Evolutionary conservation across 164 flowering plant species (phyloP).

Genomic region (Aristolochia fimbriata): DNA sequence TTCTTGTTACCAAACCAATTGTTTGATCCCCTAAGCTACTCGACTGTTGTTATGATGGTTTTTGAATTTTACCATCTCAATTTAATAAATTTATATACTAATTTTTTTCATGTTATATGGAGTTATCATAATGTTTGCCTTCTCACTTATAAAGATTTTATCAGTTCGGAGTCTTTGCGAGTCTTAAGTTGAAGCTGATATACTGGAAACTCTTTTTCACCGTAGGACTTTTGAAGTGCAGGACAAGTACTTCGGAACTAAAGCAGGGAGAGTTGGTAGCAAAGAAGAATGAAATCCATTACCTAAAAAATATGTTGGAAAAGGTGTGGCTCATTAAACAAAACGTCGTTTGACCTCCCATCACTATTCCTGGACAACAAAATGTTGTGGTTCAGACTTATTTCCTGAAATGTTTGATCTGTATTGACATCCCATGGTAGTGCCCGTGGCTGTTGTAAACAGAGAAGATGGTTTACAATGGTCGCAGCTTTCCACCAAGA

Average conservation of each 20-base stretch:
- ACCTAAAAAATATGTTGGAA: constrained; percentile 29
- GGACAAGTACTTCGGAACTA: constrained; percentile 40
- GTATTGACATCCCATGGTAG: too few relatives aligned
- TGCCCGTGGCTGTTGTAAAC: neutral
- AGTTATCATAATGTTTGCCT: neutral
- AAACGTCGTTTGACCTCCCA: neutral
- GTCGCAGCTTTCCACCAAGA: neutral
- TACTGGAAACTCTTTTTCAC: neutral
- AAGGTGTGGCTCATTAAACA: constrained; percentile 20
- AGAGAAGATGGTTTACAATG: neutral
- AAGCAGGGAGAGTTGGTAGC: constrained; percentile 18
- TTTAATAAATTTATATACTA: neutral
- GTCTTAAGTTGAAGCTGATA: neutral
- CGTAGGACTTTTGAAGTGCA: constrained; percentile 17
- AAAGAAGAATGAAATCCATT: constrained; percentile 42
- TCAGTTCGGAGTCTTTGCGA: neutral
- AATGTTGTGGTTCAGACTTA: neutral
- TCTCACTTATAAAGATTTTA: neutral
- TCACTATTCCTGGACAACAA: neutral
- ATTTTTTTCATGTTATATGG: neutral
- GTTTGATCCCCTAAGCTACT: neutral
- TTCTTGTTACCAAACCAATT: neutral
- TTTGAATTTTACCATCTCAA: neutral
- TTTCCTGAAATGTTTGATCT: neutral
- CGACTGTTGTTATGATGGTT: too few relatives aligned